phyloP scores from a whole-genome alignment of 1,284 basidiomycete genomes.

The Rhodotorula mucilaginosa region DNA sequence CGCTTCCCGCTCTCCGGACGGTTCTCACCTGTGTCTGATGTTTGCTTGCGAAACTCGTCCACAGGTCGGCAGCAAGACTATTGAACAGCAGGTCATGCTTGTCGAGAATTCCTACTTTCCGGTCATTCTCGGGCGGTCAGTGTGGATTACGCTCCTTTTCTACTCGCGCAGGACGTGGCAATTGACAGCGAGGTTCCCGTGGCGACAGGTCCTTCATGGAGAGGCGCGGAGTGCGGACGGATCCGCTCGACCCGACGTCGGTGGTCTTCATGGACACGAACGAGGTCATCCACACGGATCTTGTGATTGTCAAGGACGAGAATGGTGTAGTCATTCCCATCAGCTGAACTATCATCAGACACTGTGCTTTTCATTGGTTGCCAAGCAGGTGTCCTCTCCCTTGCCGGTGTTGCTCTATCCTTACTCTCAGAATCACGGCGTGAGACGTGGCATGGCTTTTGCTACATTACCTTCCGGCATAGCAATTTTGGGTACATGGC shows the following conservation, averaged over 20 bases:
- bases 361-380: background rate
- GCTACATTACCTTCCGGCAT: too few species aligned
- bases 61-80: slow-evolving; percentile 55
- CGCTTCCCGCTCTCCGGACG: background rate
- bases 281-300: slow-evolving; percentile 84
- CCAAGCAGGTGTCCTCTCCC: background rate
- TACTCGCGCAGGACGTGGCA: too few species aligned
- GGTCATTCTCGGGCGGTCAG: slow-evolving; percentile 77
- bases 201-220: slow-evolving; percentile 73
- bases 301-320: slow-evolving; percentile 66
- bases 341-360: background rate
- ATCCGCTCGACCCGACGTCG: slow-evolving; percentile 74
- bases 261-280: slow-evolving; percentile 84
- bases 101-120: slow-evolving; percentile 96
- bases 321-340: slow-evolving; percentile 41
- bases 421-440: fast-evolving
- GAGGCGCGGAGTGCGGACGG: slow-evolving; percentile 74
- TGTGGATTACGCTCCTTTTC: background rate
- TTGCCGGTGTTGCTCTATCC: background rate
- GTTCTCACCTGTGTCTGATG: background rate
- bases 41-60: background rate
- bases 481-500: too few species aligned
- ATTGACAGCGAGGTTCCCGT: background rate
- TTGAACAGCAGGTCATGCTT: slow-evolving; percentile 58
- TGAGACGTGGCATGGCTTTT: too few species aligned